These are phyloP conservation scores for Aspergillus piperis DNA, from an alignment of 2,329 filamentous ascomycete species.

Conservation along the genomic window DNA sequence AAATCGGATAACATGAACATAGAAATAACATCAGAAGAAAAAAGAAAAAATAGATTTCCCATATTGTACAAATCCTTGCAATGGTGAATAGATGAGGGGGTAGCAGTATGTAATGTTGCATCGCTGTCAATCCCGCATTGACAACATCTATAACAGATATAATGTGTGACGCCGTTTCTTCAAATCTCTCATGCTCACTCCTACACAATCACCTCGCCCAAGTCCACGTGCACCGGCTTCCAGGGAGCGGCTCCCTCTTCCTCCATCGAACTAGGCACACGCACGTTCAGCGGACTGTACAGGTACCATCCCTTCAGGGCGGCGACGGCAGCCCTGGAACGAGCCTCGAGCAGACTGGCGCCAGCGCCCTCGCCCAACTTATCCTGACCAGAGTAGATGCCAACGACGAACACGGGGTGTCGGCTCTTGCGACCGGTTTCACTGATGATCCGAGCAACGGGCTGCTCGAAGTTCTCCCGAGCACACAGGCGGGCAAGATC, in stretches of 20 bases:
- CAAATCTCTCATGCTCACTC: conserved; percentile 12
- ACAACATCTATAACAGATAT: conserved; percentile 17
- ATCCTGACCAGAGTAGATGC: conserved; percentile 87
- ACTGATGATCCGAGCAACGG: conserved; percentile 81
- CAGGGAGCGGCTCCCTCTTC: conserved; percentile 62
- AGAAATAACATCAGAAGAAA: conserved; percentile 35
- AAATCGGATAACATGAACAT: conserved; percentile 22
- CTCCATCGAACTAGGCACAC: conserved; percentile 70
- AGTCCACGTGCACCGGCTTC: conserved; percentile 69
- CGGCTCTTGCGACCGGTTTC: conserved; percentile 86
- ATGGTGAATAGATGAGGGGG: conserved; percentile 32
- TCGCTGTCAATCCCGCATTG: conserved; percentile 13
- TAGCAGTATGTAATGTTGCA: conserved; percentile 26
- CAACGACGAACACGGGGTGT: conserved; percentile 89
- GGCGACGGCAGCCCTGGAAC: conserved; percentile 76
- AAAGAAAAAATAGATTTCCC: conserved; percentile 38
- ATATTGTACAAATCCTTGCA: conserved; percentile 43
- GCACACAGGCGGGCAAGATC: conserved; percentile 83
- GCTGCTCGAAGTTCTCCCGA: conserved; percentile 83
- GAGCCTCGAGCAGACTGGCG: conserved; percentile 73
- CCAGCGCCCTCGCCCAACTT: conserved; percentile 91
- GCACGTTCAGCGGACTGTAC: conserved; percentile 73
- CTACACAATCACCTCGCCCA: conserved; percentile 67
- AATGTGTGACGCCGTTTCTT: conserved; percentile 17
- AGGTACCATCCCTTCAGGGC: conserved; percentile 94